These are phyloP conservation scores for Toxicodendron radicans DNA, from an alignment of 345 rosid genomes.

Conservation along the genomic window DNA sequence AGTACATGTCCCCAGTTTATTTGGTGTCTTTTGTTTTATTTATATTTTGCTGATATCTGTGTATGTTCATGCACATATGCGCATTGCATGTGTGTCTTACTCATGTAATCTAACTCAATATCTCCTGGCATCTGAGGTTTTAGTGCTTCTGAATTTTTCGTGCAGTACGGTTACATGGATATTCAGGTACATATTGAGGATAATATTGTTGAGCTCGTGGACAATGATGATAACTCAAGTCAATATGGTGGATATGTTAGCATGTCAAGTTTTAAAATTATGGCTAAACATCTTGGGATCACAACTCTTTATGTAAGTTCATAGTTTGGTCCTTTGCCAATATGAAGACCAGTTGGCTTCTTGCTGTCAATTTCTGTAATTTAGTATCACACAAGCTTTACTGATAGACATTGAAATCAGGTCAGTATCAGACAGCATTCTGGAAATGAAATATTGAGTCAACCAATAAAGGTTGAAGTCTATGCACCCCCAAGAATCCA, in stretches of 20 bases:
- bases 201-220: constrained; percentile 57
- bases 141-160: constrained; percentile 18
- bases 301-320: constrained; percentile 77
- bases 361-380: constrained; percentile 12
- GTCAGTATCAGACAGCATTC: constrained; percentile 76
- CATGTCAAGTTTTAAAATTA: constrained; percentile 52
- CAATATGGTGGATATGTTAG: constrained; percentile 41
- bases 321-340: constrained; percentile 19
- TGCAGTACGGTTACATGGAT: constrained; percentile 80
- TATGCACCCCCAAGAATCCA: constrained; percentile 75
- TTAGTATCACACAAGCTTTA: constrained; percentile 25
- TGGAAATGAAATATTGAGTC: constrained; percentile 74
- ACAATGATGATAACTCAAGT: constrained; percentile 36
- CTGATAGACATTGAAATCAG: constrained; percentile 42
- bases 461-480: constrained; percentile 78
- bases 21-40: neutral
- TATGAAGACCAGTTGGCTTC: constrained; percentile 11
- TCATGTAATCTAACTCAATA: neutral
- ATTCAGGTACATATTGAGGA: constrained; percentile 74
- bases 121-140: neutral
- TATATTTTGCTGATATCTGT: neutral
- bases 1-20: neutral
- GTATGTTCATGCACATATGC: neutral
- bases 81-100: neutral
- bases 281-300: constrained; percentile 71